Percentiles rank a stretch among this genome's conserved stretches.
These are phyloP conservation scores for Polyporus tsugae DNA, from an alignment of 1,284 basidiomycete genomes.

Conservation along the genomic window DNA sequence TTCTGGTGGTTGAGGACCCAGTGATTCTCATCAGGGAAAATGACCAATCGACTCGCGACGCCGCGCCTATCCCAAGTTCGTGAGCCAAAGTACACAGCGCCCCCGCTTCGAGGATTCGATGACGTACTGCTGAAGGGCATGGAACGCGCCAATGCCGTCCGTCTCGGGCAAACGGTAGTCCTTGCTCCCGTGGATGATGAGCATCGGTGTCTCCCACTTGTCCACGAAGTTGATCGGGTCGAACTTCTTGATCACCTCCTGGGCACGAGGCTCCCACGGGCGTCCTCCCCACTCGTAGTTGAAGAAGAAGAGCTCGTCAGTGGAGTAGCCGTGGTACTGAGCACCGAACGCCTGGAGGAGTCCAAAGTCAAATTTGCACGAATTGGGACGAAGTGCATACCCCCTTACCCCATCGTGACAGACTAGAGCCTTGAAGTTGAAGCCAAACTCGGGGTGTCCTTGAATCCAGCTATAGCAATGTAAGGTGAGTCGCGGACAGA, in stretches of 20 bases:
- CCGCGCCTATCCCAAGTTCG: constrained; percentile 57
- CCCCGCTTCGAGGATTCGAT: background rate
- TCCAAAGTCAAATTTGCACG: constrained; percentile 18
- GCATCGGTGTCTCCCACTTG: constrained; percentile 87
- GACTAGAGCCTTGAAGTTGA: constrained; percentile 89
- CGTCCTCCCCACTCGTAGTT: constrained; percentile 86
- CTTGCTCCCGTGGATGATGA: constrained; percentile 88
- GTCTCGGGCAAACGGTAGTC: constrained; percentile 87
- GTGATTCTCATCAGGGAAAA: constrained; percentile 95
- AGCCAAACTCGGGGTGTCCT: constrained; percentile 86
- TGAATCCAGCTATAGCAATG: constrained; percentile 82
- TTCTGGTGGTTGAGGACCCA: constrained; percentile 86
- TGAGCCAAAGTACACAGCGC: constrained; percentile 32
- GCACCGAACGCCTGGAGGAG: constrained; percentile 68
- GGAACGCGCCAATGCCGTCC: constrained; percentile 84
- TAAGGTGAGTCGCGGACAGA: constrained; percentile 18
- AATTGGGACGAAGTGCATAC: constrained; percentile 16
- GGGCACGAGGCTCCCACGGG: constrained; percentile 75
- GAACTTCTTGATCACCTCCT: constrained; percentile 65
- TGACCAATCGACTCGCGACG: constrained; percentile 83
- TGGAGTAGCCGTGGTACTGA: constrained; percentile 79
- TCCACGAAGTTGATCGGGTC: constrained; percentile 82
- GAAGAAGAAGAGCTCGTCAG: constrained; percentile 90
- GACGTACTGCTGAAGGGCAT: constrained; percentile 79
- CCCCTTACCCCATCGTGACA: constrained; percentile 84